A percentile compares a stretch with the other conserved stretches of the same genome.
These are phyloP conservation scores for Austroboletus novae-zelandiae DNA, from an alignment of 1,284 basidiomycete genomes.

Conservation along the genomic window DNA sequence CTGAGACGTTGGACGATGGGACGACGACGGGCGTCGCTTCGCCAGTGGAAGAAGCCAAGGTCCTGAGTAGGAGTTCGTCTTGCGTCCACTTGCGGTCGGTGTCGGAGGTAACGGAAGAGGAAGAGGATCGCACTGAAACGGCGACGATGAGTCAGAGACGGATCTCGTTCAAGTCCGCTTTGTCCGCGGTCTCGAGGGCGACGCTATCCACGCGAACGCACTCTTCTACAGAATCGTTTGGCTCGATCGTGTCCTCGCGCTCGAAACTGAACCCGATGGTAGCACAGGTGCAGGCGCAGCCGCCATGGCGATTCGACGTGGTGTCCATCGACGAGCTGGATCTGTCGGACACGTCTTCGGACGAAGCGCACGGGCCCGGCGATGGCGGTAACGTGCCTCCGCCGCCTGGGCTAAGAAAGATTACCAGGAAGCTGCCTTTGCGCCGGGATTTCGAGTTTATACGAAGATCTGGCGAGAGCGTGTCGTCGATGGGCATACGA, in stretches of 20 bases:
- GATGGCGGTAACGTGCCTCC: conserved; percentile 33
- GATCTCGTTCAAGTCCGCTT: conserved; percentile 19
- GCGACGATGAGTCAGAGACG: conserved; percentile 12
- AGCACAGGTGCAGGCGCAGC: conserved; percentile 33
- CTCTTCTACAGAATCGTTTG: conserved; percentile 56
- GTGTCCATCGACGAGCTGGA: conserved; percentile 75
- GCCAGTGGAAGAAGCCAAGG: conserved; percentile 8
- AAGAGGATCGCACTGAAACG: conserved; percentile 23
- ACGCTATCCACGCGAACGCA: conserved; percentile 27
- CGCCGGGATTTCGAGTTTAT: conserved; percentile 78
- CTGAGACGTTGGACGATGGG: conserved; percentile 4
- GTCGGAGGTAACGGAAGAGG: conserved; percentile 32
- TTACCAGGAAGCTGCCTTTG: conserved; percentile 58
- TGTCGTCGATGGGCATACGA: conserved; percentile 73
- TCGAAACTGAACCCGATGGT: conserved; percentile 40
- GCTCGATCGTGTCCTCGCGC: conserved; percentile 37
- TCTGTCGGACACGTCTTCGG: conserved; percentile 68
- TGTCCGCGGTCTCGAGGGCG: conserved; percentile 23
- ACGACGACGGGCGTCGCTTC: background rate
- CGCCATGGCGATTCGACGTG: conserved; percentile 61
- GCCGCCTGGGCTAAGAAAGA: conserved; percentile 56
- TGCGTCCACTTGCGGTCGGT: conserved; percentile 29
- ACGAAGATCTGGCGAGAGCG: conserved; percentile 59
- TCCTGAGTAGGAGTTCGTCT: conserved; percentile 1
- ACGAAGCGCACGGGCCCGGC: conserved; percentile 13